A percentile compares a stretch with the other conserved stretches of the same genome.
These are phyloP conservation scores for Peltaster fructicola DNA, from an alignment of 2,329 filamentous ascomycete genomes.

Conservation along the genomic window DNA sequence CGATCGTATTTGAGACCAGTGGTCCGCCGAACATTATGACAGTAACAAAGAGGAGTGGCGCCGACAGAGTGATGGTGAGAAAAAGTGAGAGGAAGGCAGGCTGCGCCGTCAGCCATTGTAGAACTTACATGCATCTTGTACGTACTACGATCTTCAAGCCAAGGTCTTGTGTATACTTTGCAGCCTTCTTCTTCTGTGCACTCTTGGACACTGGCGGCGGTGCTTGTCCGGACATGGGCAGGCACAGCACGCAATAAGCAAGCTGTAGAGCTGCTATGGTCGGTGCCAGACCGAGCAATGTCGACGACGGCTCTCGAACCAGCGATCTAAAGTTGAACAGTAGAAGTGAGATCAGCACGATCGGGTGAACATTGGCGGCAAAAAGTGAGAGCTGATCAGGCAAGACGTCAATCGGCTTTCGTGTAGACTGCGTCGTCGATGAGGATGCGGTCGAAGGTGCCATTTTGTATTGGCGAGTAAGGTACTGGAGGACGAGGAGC, in stretches of 20 bases:
- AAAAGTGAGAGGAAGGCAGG: conserved; percentile 53
- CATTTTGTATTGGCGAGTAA: conserved; percentile 3
- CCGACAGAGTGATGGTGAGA: conserved; percentile 36
- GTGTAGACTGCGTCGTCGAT: neutral
- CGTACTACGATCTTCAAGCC: conserved; percentile 27
- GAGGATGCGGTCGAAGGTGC: neutral
- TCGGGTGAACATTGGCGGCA: conserved; percentile 50
- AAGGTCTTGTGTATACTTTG: conserved; percentile 34
- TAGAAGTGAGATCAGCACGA: conserved; percentile 47
- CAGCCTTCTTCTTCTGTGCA: conserved; percentile 29
- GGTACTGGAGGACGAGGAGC: conserved; percentile 1
- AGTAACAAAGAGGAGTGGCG: conserved; percentile 39
- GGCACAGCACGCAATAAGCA: conserved; percentile 38
- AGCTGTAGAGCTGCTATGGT: conserved; percentile 48
- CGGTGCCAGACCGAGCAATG: conserved; percentile 43
- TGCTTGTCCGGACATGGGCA: conserved; percentile 33
- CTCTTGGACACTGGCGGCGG: conserved; percentile 27
- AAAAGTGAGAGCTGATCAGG: conserved; percentile 12
- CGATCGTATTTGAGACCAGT: conserved; percentile 57
- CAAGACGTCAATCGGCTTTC: conserved; percentile 16
- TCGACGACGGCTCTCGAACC: conserved; percentile 49
- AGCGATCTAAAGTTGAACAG: conserved; percentile 46
- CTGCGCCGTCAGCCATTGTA: conserved; percentile 23
- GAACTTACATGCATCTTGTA: conserved; percentile 3
- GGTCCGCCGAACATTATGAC: conserved; percentile 86